Conservation (phyloP, 139 green algal species). For the Chlamydomonas asymmetrica region DNA sequence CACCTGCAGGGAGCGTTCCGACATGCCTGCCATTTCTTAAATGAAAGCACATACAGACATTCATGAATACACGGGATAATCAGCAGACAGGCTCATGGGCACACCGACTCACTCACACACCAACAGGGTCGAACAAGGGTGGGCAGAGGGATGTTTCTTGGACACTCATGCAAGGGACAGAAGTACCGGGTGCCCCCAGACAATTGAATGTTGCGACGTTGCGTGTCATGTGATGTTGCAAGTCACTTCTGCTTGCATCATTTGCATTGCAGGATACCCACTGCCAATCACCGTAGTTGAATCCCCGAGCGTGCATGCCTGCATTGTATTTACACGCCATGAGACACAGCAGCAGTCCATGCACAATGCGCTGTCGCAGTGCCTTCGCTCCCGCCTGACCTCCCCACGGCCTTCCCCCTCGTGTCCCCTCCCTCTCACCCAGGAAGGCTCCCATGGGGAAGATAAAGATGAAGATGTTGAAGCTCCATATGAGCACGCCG, state of each 20-base stretch:
- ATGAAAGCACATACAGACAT: background rate
- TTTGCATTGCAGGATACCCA: background rate
- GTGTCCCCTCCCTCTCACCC: background rate
- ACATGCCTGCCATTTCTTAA: no score
- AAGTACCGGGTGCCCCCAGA: background rate
- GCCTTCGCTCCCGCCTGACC: background rate
- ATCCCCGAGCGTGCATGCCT: background rate
- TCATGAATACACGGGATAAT: background rate
- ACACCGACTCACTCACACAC: background rate
- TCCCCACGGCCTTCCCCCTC: background rate
- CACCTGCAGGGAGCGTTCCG: no score
- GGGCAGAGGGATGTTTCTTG: background rate
- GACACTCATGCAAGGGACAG: background rate
- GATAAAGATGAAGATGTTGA: background rate
- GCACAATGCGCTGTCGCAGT: background rate
- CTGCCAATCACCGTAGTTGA: background rate
- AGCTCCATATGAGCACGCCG: background rate
- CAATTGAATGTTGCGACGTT: no score
- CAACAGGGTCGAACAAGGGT: background rate
- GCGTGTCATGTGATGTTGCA: no score
- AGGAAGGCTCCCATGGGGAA: constrained; percentile 11
- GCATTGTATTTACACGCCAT: background rate
- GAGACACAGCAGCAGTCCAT: background rate
- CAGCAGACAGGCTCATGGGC: background rate
- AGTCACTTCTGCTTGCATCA: no score